These are phyloP conservation scores for Gracilaria gracilis DNA, from an alignment of 23 red algal genomes.

Conservation along the genomic window DNA sequence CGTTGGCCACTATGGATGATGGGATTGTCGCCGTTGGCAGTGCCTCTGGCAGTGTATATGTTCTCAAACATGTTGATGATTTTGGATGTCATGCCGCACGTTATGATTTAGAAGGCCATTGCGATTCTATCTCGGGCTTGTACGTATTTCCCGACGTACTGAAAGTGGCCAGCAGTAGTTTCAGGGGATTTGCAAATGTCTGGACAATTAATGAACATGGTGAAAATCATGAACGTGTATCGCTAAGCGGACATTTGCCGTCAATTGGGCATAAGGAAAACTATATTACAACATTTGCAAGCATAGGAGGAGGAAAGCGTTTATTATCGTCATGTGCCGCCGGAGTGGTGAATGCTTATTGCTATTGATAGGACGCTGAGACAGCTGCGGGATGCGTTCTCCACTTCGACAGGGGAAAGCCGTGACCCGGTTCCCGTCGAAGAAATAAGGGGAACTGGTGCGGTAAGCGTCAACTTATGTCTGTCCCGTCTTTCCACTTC, in stretches of 20 bases:
- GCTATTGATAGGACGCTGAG: conserved; percentile 84
- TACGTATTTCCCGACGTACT: conserved; percentile 56
- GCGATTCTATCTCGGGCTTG: conserved; percentile 14
- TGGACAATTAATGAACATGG: conserved; percentile 34
- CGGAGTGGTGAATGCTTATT: conserved; percentile 63
- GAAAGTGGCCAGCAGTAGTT: conserved; percentile 51
- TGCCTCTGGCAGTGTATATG: conserved; percentile 20
- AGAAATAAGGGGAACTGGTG: conserved; percentile 45
- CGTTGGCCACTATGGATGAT: conserved; percentile 32
- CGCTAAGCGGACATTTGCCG: conserved; percentile 56
- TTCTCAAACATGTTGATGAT: conserved; percentile 46
- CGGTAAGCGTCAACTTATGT: no score
- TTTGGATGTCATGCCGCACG: conserved; percentile 25
- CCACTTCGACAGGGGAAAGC: conserved; percentile 7
- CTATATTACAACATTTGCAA: conserved; percentile 69
- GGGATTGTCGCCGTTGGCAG: conserved; percentile 48
- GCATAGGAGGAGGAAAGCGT: conserved; percentile 53
- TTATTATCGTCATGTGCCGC: conserved; percentile 54
- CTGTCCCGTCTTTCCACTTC: no score
- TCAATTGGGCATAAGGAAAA: conserved; percentile 67
- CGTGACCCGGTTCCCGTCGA: conserved; percentile 52
- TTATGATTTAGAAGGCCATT: conserved; percentile 58
- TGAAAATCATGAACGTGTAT: conserved; percentile 8
- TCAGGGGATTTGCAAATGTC: conserved; percentile 51
- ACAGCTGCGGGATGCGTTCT: conserved; percentile 49